Conservation (phyloP, 2,329 filamentous ascomycete species). For the Paraconiothyrium brasiliense region DNA sequence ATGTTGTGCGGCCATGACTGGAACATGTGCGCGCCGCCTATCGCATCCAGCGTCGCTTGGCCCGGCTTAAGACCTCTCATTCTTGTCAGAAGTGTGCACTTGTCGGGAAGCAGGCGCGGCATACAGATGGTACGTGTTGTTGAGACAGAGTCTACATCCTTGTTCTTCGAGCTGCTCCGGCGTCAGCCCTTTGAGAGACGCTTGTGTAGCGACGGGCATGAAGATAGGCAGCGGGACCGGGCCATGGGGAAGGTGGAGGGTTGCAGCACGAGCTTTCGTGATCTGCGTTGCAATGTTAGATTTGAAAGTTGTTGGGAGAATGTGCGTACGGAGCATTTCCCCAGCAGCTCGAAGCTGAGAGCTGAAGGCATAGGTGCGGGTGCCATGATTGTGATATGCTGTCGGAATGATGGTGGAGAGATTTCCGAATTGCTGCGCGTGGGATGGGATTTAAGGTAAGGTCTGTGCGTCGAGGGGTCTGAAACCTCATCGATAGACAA, state of each 20-base stretch:
- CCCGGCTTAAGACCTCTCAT: conserved; percentile 84
- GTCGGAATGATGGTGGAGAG: conserved; percentile 1
- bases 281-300: conserved; percentile 66
- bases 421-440: conserved; percentile 7
- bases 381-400: conserved; percentile 33
- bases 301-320: not conserved
- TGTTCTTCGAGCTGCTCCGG: conserved; percentile 91
- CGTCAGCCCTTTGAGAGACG: conserved; percentile 91
- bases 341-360: conserved; percentile 49
- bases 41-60: conserved; percentile 83
- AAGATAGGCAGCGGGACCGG: conserved; percentile 90
- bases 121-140: conserved; percentile 94
- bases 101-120: conserved; percentile 2
- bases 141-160: conserved; percentile 88
- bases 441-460: conserved; percentile 4
- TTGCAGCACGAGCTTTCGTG: conserved; percentile 90
- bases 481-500: not conserved
- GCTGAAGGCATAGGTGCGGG: conserved; percentile 48
- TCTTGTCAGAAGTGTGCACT: conserved; percentile 29
- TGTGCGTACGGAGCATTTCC: conserved; percentile 48
- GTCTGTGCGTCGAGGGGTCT: not conserved
- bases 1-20: conserved; percentile 97
- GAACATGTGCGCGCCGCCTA: conserved; percentile 92
- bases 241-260: conserved; percentile 89
- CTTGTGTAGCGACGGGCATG: conserved; percentile 98